These are phyloP conservation scores for Debaryomyces subglobosus DNA, from an alignment of 1,139 yeast genomes.

Conservation along the genomic window DNA sequence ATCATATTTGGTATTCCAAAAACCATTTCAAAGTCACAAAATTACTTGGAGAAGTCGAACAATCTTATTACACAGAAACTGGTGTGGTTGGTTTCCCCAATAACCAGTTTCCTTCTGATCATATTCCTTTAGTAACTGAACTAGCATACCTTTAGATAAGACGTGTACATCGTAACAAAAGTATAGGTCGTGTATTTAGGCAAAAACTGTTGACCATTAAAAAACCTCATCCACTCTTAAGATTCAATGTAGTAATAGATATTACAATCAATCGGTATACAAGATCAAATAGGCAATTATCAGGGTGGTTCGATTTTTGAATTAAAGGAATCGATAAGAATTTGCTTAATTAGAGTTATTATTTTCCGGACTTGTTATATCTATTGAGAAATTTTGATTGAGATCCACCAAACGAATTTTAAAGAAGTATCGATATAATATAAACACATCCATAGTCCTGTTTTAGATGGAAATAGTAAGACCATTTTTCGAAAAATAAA, in stretches of 20 bases:
- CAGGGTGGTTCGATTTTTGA: not conserved
- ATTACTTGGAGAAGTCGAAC: conserved; percentile 26
- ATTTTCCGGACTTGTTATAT: not conserved
- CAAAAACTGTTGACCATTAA: conserved; percentile 6
- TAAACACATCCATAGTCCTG: not conserved
- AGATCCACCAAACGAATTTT: conserved; percentile 2
- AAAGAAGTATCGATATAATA: not conserved
- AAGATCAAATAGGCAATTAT: not conserved
- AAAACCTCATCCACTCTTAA: conserved; percentile 6
- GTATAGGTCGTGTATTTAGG: not conserved
- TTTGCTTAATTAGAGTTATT: conserved; percentile 1
- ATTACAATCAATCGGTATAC: conserved; percentile 3
- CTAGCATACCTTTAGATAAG: conserved; percentile 12
- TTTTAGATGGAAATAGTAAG: conserved; percentile 6
- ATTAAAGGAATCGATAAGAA: not conserved
- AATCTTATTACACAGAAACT: conserved; percentile 17
- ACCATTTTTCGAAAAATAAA: not conserved
- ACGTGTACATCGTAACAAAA: not conserved
- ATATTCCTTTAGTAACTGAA: conserved; percentile 36
- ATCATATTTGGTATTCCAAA: conserved; percentile 59
- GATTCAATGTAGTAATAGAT: conserved; percentile 1
- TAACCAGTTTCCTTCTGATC: conserved; percentile 46
- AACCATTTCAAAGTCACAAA: conserved; percentile 22
- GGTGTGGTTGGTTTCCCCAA: conserved; percentile 40
- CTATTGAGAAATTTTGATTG: conserved; percentile 1